phyloP scores from a whole-genome alignment of 2,329 filamentous ascomycete genomes.

The Epichloe sylvatica region DNA sequence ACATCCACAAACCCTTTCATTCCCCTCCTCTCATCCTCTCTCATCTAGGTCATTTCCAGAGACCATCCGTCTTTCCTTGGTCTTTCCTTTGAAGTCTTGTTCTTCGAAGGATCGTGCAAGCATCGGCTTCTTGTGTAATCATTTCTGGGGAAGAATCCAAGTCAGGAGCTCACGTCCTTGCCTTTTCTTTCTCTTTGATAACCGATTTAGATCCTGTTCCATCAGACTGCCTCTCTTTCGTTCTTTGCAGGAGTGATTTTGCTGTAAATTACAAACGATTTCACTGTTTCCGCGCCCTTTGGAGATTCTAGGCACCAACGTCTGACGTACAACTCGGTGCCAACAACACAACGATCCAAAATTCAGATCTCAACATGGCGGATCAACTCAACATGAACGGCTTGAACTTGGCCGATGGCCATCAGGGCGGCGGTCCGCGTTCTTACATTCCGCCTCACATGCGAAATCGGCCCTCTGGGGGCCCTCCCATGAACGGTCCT shows the following conservation, averaged over 20 bases:
- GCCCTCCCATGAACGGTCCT: slow-evolving; percentile 8
- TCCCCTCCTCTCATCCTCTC: slow-evolving; percentile 16
- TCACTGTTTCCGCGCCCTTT: not conserved
- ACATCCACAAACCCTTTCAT: slow-evolving; percentile 18
- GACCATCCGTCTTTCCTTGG: slow-evolving; percentile 26
- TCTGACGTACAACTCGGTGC: not conserved
- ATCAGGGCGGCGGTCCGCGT: slow-evolving; percentile 24
- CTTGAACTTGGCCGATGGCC: slow-evolving; percentile 45
- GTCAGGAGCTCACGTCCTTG: slow-evolving; percentile 20
- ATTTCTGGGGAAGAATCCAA: slow-evolving; percentile 19
- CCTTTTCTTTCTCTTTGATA: slow-evolving; percentile 14
- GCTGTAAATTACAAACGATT: slow-evolving; percentile 7
- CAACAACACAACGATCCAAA: not conserved
- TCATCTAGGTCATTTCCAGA: slow-evolving; percentile 16
- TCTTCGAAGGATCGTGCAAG: slow-evolving; percentile 27
- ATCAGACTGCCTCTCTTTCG: slow-evolving; percentile 16
- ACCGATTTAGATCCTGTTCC: slow-evolving; percentile 17
- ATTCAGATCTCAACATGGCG: slow-evolving; percentile 47
- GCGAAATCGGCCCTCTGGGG: slow-evolving; percentile 36
- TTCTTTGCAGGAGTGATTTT: slow-evolving; percentile 18
- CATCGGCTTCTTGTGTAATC: slow-evolving; percentile 19
- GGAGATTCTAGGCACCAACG: not conserved
- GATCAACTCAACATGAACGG: slow-evolving; percentile 73
- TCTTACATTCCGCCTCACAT: slow-evolving; percentile 82
- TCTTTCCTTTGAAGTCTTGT: slow-evolving; percentile 33